Percentiles rank a stretch among this genome's conserved stretches.
Conservation (phyloP, 192 early-diverging fungal genomes). For the Allomyces javanicus region DNA sequence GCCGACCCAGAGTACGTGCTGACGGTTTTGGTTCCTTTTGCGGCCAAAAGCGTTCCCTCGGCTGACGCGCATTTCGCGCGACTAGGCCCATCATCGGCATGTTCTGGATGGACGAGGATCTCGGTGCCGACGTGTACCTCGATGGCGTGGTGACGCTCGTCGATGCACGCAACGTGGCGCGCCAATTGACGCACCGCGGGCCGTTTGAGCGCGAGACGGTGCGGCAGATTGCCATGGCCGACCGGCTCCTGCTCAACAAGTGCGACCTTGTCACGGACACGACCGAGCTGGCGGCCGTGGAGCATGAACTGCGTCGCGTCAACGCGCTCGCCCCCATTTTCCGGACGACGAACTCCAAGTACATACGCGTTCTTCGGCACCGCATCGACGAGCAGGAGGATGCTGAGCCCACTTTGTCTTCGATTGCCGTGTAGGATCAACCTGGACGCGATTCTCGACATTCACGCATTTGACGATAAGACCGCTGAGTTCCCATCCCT, state of each 20-base stretch:
- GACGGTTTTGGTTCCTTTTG: neutral
- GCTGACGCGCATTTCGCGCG: neutral
- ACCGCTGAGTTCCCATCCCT: constrained; percentile 12
- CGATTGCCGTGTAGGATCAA: constrained; percentile 9
- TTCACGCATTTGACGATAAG: constrained; percentile 31
- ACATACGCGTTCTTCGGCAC: constrained; percentile 8
- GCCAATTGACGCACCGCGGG: neutral
- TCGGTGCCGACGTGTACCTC: constrained; percentile 71
- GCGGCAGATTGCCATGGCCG: constrained; percentile 68
- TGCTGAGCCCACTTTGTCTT: constrained; percentile 4
- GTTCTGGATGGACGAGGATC: constrained; percentile 92
- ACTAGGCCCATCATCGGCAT: constrained; percentile 67
- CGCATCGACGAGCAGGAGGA: constrained; percentile 7
- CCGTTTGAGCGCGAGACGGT: neutral
- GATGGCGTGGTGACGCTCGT: constrained; percentile 82
- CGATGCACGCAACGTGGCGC: constrained; percentile 44
- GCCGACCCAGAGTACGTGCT: constrained; percentile 29
- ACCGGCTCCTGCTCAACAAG: constrained; percentile 78
- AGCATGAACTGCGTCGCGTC: constrained; percentile 13
- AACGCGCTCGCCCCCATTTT: constrained; percentile 18
- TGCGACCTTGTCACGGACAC: constrained; percentile 38
- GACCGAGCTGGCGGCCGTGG: constrained; percentile 16
- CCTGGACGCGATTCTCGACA: constrained; percentile 29
- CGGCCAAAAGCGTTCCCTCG: neutral
- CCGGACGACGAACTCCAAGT: no score